Base-by-base conservation (phyloP, 768 basidiomycete species). In the Leccinum subtestaceum region DNA sequence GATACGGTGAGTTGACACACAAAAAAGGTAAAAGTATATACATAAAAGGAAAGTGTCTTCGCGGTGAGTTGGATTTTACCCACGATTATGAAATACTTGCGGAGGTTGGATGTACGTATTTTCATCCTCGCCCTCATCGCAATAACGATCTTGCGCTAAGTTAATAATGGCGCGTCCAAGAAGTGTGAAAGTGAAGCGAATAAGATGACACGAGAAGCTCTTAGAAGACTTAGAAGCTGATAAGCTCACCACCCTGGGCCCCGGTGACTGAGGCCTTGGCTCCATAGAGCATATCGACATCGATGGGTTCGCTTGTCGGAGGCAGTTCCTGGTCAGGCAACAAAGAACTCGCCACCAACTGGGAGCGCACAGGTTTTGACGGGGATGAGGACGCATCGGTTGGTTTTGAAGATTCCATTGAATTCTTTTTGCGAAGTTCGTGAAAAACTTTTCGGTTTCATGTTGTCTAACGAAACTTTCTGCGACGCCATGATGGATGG, bases 261-360 rank as follows among this genome's bases (percentile, higher is more conserved):
- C 23, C 23, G 23, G 23, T 61, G 50, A 67, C 63, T 19, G 70
- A 68, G 25, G 76, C 74, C 21, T 80, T 80, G 45, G 80, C 82
- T 12, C 78, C 11, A 15, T 59, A 79, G 52, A 85, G 62, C 84
- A 90, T 86, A 67, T 91, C 89, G 11, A 92, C 80, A 63, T 93
- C 89, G 57, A 91, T 82, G 29, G 83, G 78, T 57, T 92, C 89
- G 63, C 89, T 92, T 3, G 89, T 89, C 0, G 89, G 89, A 27
- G 91, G 90, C 78, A 25, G 23, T 23, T 74, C 76, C 21, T 74
- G 75, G 21, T 83, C 83, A 47, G 84, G 87, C 15, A 78, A 80
- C 36, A 66, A 59, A 3, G 77, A 76, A 59, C 72, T 73, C 12
- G 67, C 68, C 17, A 77, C 74, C 8, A 73, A 74, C n/a, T 81